Conservation (phyloP, 2,329 filamentous ascomycete genomes). For the Ophiostoma pallidulum region DNA sequence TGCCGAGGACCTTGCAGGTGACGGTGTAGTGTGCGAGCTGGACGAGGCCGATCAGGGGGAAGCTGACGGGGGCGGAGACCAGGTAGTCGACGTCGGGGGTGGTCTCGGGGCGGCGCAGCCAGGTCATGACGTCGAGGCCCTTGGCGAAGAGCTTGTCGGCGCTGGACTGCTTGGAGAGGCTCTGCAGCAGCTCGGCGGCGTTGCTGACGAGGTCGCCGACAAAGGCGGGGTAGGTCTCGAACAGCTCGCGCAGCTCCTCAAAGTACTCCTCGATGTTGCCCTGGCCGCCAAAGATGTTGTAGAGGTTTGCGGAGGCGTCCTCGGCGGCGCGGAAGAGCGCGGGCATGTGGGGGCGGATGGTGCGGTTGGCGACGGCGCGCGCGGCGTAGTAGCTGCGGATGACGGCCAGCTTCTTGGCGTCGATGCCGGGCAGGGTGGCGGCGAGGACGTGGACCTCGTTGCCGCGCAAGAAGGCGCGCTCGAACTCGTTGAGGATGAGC, state of each 20-base stretch:
- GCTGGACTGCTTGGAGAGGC: constrained; percentile 68
- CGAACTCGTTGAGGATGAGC: constrained; percentile 88
- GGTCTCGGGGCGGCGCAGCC: constrained; percentile 80
- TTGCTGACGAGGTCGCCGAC: constrained; percentile 74
- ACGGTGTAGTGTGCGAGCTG: constrained; percentile 95
- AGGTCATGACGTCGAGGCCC: constrained; percentile 88
- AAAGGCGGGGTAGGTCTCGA: constrained; percentile 83
- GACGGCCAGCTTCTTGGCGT: constrained; percentile 82
- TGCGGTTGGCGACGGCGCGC: constrained; percentile 70
- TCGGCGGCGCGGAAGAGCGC: constrained; percentile 82
- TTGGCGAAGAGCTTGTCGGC: constrained; percentile 96
- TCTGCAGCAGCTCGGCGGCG: constrained; percentile 80
- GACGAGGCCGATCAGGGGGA: constrained; percentile 90
- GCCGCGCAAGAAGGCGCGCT: constrained; percentile 84
- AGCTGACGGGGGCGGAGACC: constrained; percentile 87
- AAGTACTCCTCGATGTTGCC: constrained; percentile 99
- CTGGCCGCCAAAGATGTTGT: constrained; percentile 92
- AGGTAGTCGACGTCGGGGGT: constrained; percentile 93
- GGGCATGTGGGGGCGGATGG: constrained; percentile 87
- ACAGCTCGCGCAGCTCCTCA: constrained; percentile 87
- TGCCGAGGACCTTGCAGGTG: constrained; percentile 82
- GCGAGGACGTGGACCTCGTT: constrained; percentile 94
- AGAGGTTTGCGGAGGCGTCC: constrained; percentile 74
- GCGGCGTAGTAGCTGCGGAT: constrained; percentile 88
- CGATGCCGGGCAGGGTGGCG: constrained; percentile 77